Conservation (phyloP, 169 alveolate species). For the Eimeria mitis region DNA sequence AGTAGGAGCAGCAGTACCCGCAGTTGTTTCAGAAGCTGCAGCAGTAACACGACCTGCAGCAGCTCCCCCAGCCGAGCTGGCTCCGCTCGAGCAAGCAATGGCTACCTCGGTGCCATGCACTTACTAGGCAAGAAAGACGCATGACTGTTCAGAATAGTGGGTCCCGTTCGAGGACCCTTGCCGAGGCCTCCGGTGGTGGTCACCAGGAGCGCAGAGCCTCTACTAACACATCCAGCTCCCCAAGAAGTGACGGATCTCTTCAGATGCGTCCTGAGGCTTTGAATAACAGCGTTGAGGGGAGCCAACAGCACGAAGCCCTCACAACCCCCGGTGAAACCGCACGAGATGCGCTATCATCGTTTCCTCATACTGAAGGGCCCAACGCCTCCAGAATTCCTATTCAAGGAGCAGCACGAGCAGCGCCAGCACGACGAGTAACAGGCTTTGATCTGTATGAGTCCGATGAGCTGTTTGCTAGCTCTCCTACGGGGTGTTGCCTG, state of each 20-base stretch:
- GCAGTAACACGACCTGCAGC: slow-evolving; percentile 26
- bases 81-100: slow-evolving; percentile 25
- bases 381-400: neutral
- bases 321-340: neutral
- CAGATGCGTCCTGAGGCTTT: neutral
- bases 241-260: neutral
- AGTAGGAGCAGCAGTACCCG: slow-evolving; percentile 30
- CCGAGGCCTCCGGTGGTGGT: slow-evolving; percentile 3
- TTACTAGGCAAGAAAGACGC: slow-evolving; percentile 16
- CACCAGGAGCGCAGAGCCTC: slow-evolving; percentile 22
- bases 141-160: slow-evolving; percentile 15
- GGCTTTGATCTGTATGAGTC: neutral
- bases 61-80: slow-evolving; percentile 25
- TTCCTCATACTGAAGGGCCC: neutral
- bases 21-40: neutral
- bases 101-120: neutral
- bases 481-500: neutral
- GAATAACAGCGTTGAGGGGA: neutral
- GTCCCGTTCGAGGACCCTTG: slow-evolving; percentile 36
- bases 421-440: neutral
- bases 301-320: neutral
- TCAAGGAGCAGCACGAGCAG: neutral
- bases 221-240: neutral
- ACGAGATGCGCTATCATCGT: neutral
- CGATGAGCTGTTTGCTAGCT: neutral